phyloP scores from a whole-genome alignment of 305 asterid species.

The Rubia peregrina region DNA sequence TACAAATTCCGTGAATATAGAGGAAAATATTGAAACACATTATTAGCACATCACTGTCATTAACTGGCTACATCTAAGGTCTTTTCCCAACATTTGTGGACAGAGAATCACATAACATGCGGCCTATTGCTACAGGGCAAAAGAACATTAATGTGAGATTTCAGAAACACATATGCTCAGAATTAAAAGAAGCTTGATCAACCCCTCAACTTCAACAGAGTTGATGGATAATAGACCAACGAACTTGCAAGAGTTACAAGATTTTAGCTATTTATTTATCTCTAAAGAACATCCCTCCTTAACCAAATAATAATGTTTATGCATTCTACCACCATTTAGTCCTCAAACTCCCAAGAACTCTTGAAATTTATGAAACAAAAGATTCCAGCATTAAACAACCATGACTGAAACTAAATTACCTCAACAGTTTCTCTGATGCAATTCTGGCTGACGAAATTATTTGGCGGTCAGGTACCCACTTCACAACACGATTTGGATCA shows the following conservation, averaged over 20 bases:
- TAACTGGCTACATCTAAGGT: not conserved
- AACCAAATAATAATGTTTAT: not conserved
- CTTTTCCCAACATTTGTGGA: not conserved
- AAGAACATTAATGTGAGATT: not conserved
- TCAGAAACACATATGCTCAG: no score
- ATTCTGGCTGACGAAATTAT: constrained; percentile 70
- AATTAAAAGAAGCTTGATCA: no score
- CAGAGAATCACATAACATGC: not conserved
- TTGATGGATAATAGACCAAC: not conserved
- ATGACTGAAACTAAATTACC: constrained; percentile 34
- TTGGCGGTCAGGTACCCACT: constrained; percentile 72
- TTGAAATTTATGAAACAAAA: not conserved
- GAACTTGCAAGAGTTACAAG: not conserved
- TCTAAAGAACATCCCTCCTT: not conserved
- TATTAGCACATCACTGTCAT: not conserved
- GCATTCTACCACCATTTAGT: not conserved
- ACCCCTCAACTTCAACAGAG: not conserved
- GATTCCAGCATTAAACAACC: not conserved
- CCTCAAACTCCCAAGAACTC: not conserved
- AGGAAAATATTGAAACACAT: no score
- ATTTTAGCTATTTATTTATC: not conserved
- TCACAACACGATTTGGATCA: constrained; percentile 74
- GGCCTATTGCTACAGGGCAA: not conserved
- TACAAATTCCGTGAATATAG: no score
- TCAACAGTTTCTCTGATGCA: constrained; percentile 73